Evolutionary conservation across 2,329 filamentous ascomycete genomes (phyloP), one percentile per base, ranked within the genome.

Genomic region (Leptographium lundbergii): DNA sequence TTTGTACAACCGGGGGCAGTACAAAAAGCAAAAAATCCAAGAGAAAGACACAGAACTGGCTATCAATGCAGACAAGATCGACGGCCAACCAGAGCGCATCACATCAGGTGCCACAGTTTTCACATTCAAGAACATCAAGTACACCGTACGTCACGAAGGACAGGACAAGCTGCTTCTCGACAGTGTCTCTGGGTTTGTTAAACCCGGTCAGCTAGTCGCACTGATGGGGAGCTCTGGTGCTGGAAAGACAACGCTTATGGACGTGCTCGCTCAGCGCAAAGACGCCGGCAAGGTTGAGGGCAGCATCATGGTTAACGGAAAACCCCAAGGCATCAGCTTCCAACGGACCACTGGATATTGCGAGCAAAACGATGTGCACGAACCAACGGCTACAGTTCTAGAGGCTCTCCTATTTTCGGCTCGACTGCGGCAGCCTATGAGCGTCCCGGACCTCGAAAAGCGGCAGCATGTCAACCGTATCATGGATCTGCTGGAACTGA

Each of bases 281-380:
- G 90, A 88, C 0, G 91, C 92, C 84, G 91, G 91, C 72, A 86
- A 95, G 22, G 89, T 96, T 56, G 84, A 81, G 13, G 91, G 91
- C 58, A 86, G 94, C 65, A 94, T 95, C 86, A 71, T 83, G 14
- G 80, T 84, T 14, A 79, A 84, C 61, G 81, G 81, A 39, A 78
- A 77, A 48, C 84, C 82, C 36, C 83, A 88, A 53, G 89, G 95
- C 64, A 79, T 79, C 48, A 90, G 87, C 0, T 95, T 95, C 79
- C 90, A 95, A 71, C 86, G 91, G 63, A 92, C 92, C 74, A 94
- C 89, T 0, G 91, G 91, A 55, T 95, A 95, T 65, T 91, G 91
- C 45, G 89, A 95, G 68, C 91, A 96, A 70, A 89, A 95, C 69
- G 91, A 96, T 80, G 79, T 96, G 17, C 91, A 96, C 69, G 77